Base-by-base conservation (phyloP, 1,139 yeast genomes). In the Blastobotrys apis region DNA sequence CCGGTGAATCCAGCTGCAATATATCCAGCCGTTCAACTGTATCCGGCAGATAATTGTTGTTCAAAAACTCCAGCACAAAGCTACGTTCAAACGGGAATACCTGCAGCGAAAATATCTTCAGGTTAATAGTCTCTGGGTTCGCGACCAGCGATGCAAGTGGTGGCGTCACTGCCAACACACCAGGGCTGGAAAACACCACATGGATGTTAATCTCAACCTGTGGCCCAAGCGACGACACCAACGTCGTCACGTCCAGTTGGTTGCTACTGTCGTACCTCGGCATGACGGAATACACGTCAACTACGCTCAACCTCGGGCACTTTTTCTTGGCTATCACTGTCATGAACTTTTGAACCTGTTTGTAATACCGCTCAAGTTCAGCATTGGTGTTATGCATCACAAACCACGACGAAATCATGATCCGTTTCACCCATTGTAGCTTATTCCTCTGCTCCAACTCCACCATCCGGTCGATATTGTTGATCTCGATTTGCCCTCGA, bases 21-120 rank as follows among this genome's bases (percentile, higher is more conserved):
- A 38, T 15, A 22, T 38, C 41, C 16, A 38, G 25, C 20, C 41
- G 17, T 17, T 31, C 26, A 13, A 38, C 41, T 12, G 36, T 13
- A 13, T 21, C 6, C 3, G 41, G 41, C 29, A 38, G 17, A 21
- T 13, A 8, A 31, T 38, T 31, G 6, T 6, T 31, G 13, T 10
- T 13, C 4, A 38, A 21, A 23, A 38, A 32, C 3, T 13, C 17
- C 4, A 38, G 8, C 20, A 38, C 21, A 22, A 31, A 31, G 9
- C 19, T n/a, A n/a, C 21, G 20, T 22, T 38, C 41, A 21, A 38
- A 31, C n/a, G 41, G 41, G 15, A 38, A 38, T n/a, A 38, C 22
- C 10, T 4, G 6, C 2, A 38, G 19, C 21, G 41, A 31, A 12
- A 38, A 32, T 3, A 38, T 38, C 17, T 38, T 38, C 17, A 38